Percentiles rank a stretch among this genome's conserved stretches.
phyloP scores from a whole-genome alignment of 1,284 basidiomycete genomes.

The Acaromyces ingoldii region DNA sequence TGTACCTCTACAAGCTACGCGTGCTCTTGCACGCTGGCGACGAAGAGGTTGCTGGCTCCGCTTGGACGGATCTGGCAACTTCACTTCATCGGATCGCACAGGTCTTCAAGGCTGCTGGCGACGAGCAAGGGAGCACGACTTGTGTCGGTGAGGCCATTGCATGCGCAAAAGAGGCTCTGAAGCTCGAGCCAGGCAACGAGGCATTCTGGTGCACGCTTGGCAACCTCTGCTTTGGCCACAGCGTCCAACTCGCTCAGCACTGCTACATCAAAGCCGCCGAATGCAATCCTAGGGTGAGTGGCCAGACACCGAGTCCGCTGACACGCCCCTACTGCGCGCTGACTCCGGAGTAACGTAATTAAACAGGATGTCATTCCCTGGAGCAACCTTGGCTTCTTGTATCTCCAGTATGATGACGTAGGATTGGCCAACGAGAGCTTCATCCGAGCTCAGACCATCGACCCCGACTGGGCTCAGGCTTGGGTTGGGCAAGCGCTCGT shows the following conservation, averaged over 20 bases:
- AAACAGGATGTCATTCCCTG: slow-evolving; percentile 59
- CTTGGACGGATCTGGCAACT: slow-evolving; percentile 48
- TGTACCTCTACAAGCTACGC: slow-evolving; percentile 41
- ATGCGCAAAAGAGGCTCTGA: slow-evolving; percentile 70
- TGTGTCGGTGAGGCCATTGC: slow-evolving; percentile 55
- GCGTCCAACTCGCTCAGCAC: slow-evolving; percentile 76
- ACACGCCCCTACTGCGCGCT: not conserved
- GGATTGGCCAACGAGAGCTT: slow-evolving; percentile 83
- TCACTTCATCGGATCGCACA: slow-evolving; percentile 22
- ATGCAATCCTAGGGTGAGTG: slow-evolving; percentile 61
- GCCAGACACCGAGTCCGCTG: not conserved
- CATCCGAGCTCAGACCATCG: slow-evolving; percentile 78
- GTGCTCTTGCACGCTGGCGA: slow-evolving; percentile 33
- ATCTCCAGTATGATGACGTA: slow-evolving; percentile 72
- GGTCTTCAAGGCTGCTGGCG: not conserved
- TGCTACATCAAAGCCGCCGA: slow-evolving; percentile 86
- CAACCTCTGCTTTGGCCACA: slow-evolving; percentile 65
- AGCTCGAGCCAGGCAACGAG: slow-evolving; percentile 68
- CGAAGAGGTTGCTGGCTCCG: slow-evolving; percentile 26
- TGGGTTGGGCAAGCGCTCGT: slow-evolving; percentile 92
- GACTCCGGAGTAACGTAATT: too few relatives aligned
- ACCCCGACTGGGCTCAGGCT: slow-evolving; percentile 82
- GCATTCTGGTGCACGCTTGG: slow-evolving; percentile 78
- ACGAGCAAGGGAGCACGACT: not conserved
- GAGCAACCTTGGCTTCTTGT: slow-evolving; percentile 86